Evolutionary conservation across 768 basidiomycete species (phyloP).

Genomic region (Boletus barrowsii): DNA sequence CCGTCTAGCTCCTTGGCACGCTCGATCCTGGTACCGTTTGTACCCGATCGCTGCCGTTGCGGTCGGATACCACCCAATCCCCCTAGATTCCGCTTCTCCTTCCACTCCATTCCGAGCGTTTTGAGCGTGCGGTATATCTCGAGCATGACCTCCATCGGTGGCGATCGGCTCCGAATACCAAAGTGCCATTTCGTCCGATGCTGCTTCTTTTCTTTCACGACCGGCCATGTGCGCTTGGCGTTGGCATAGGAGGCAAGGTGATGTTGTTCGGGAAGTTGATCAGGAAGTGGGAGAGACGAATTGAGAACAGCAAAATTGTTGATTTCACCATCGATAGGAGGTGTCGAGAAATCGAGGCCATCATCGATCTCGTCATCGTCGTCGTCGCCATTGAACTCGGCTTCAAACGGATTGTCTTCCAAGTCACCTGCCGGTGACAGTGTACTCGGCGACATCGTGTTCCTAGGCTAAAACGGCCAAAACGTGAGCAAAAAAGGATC

Average conservation of each 20-base stretch:
- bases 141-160: constrained; percentile 99
- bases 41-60: constrained; percentile 33
- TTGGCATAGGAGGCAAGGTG: constrained; percentile 68
- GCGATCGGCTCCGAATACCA: constrained; percentile 89
- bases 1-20: constrained; percentile 63
- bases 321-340: constrained; percentile 33
- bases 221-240: constrained; percentile 40
- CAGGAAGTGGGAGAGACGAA: constrained; percentile 79
- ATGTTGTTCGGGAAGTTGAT: constrained; percentile 58
- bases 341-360: constrained; percentile 47
- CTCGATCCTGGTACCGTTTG: constrained; percentile 49
- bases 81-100: constrained; percentile 79
- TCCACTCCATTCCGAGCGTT: constrained; percentile 95
- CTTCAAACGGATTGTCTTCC: constrained; percentile 79
- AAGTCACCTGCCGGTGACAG: constrained; percentile 63
- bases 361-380: constrained; percentile 59
- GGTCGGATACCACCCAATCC: constrained; percentile 55
- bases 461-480: constrained; percentile 52
- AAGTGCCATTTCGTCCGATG: constrained; percentile 96
- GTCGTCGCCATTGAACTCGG: constrained; percentile 50
- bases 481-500: constrained; percentile 6
- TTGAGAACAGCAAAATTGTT: constrained; percentile 87
- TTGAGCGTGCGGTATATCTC: constrained; percentile 95
- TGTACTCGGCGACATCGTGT: constrained; percentile 61
- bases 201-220: constrained; percentile 61